phyloP scores from a whole-genome alignment of 768 basidiomycete genomes.

The Boletus sp. region DNA sequence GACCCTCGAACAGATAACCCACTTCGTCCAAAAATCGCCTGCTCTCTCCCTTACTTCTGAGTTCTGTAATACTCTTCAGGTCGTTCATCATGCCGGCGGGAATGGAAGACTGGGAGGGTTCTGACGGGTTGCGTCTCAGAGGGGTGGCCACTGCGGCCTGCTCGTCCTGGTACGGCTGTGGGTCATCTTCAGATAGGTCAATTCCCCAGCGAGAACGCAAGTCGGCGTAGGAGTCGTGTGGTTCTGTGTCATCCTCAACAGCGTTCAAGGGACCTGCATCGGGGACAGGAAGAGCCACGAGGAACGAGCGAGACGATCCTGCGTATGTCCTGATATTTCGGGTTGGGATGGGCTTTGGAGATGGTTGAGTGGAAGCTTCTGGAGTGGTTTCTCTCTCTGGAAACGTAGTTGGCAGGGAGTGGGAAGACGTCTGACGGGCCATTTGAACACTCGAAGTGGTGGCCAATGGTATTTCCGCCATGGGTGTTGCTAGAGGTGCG shows the following conservation, averaged over 20 bases:
- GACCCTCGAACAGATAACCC: conserved; percentile 81
- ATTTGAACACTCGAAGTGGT: neutral
- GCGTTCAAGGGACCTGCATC: conserved; percentile 24
- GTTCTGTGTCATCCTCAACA: conserved; percentile 48
- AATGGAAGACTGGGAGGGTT: conserved; percentile 39
- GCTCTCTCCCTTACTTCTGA: conserved; percentile 76
- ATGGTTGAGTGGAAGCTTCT: conserved; percentile 23
- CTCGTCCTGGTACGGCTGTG: conserved; percentile 32
- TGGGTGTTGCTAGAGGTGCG: conserved; percentile 3
- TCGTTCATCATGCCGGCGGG: conserved; percentile 66
- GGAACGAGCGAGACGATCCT: conserved; percentile 76
- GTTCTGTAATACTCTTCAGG: conserved; percentile 74
- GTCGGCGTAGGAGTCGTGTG: conserved; percentile 72
- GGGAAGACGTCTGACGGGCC: conserved; percentile 24
- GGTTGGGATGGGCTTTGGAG: conserved; percentile 25
- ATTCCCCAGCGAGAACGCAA: conserved; percentile 79
- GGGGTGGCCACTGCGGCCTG: neutral
- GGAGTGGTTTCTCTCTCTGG: conserved; percentile 26
- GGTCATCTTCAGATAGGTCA: conserved; percentile 74
- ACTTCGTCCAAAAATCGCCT: conserved; percentile 80
- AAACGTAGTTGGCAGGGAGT: conserved; percentile 19
- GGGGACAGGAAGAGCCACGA: conserved; percentile 53
- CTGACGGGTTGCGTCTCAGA: conserved; percentile 27
- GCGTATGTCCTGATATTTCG: conserved; percentile 64
- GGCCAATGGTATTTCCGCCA: neutral